Evolutionary conservation across 1,139 yeast genomes (phyloP).

Genomic region (Lodderomyces metapsilosis): DNA sequence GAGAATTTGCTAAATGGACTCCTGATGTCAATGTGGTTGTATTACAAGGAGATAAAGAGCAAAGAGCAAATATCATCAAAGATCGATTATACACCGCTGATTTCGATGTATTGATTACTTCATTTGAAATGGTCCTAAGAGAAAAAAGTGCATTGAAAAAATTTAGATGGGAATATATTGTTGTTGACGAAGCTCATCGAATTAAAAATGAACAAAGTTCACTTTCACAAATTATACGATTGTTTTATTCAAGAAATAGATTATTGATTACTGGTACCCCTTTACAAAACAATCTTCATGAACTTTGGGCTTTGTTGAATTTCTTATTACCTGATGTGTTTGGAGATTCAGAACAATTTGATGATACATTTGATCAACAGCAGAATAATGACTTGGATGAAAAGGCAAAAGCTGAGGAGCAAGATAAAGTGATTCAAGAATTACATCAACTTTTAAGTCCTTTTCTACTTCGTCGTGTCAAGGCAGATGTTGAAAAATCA

Average conservation of each 20-base stretch:
- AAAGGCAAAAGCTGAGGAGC: constrained; percentile 47
- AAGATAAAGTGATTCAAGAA: constrained; percentile 79
- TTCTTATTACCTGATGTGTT: constrained; percentile 92
- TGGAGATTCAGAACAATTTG: constrained; percentile 85
- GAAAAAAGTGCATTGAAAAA: constrained; percentile 81
- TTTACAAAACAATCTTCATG: constrained; percentile 89
- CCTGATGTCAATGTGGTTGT: constrained; percentile 90
- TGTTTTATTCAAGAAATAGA: constrained; percentile 82
- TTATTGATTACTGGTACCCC: constrained; percentile 95
- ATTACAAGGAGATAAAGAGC: constrained; percentile 84
- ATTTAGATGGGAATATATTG: constrained; percentile 88
- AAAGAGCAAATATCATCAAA: constrained; percentile 60
- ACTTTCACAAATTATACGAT: constrained; percentile 82
- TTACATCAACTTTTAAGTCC: constrained; percentile 85
- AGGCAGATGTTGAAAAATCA: constrained; percentile 89
- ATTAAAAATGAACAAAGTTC: constrained; percentile 92
- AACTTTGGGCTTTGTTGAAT: constrained; percentile 90
- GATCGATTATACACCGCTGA: constrained; percentile 63
- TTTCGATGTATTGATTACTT: constrained; percentile 86
- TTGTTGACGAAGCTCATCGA: constrained; percentile 96
- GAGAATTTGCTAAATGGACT: constrained; percentile 93
- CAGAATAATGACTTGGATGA: constrained; percentile 24
- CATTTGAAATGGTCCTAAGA: constrained; percentile 89
- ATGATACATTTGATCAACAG: constrained; percentile 73
- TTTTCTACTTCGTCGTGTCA: constrained; percentile 83